Conservation (phyloP, 2,329 filamentous ascomycete genomes). For the Escovopsis weberi region DNA sequence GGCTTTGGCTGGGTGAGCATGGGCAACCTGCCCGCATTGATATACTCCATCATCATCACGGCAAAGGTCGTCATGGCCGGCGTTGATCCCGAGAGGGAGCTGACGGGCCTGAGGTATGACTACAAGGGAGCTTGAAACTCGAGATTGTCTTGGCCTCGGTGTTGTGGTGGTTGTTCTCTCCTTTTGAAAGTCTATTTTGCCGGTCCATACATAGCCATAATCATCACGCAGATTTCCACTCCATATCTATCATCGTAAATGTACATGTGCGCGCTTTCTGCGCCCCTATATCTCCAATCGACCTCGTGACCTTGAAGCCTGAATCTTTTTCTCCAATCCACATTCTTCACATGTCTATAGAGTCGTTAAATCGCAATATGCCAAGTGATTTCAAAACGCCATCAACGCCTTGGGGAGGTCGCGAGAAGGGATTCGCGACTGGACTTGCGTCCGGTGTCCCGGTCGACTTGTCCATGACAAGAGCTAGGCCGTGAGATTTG, state of each 20-base stretch:
- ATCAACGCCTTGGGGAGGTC: slow-evolving; percentile 69
- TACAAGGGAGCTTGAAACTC: slow-evolving; percentile 47
- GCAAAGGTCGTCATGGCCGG: slow-evolving; percentile 52
- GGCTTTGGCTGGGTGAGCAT: slow-evolving; percentile 28
- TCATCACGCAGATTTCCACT: not conserved
- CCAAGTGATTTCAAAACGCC: slow-evolving; percentile 76
- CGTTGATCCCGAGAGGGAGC: slow-evolving; percentile 52
- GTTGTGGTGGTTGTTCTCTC: too few species aligned
- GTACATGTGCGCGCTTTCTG: too few species aligned
- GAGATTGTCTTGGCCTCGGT: not conserved
- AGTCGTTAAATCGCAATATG: slow-evolving; percentile 84
- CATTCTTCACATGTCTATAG: slow-evolving; percentile 49
- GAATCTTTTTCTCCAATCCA: too few species aligned
- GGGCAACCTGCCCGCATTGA: slow-evolving; percentile 37
- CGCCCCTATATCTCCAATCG: too few species aligned
- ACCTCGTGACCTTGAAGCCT: too few species aligned
- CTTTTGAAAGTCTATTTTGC: too few species aligned
- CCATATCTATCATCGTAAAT: slow-evolving; percentile 9
- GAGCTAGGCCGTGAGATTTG: slow-evolving; percentile 82
- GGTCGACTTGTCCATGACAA: slow-evolving; percentile 75
- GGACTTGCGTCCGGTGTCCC: slow-evolving; percentile 29
- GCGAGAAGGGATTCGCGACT: slow-evolving; percentile 36
- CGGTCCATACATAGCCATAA: too few species aligned
- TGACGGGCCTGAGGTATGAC: slow-evolving; percentile 47
- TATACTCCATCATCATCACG: slow-evolving; percentile 45